phyloP scores from a whole-genome alignment of 2,329 filamentous ascomycete species.

The Fusarium vanettenii region DNA sequence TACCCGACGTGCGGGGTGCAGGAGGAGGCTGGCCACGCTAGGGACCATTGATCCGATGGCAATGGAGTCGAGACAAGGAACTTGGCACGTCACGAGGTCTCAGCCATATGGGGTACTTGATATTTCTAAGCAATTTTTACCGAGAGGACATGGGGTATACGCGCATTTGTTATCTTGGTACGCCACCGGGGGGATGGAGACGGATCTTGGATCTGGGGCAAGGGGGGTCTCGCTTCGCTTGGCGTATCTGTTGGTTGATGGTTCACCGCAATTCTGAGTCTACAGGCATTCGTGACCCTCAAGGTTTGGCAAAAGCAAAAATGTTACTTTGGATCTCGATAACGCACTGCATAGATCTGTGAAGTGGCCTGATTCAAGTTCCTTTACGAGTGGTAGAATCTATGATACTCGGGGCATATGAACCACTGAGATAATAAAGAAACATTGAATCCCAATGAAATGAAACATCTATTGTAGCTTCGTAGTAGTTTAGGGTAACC shows the following conservation, averaged over 20 bases:
- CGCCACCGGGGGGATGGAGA: not conserved
- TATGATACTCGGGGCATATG: too few relatives aligned
- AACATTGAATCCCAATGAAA: too few relatives aligned
- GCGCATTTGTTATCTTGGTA: not conserved
- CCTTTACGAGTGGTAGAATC: not conserved
- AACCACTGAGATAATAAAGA: too few relatives aligned
- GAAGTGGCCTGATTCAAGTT: not conserved
- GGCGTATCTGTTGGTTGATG: not conserved
- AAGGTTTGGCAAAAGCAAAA: not conserved
- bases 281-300: not conserved
- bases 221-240: not conserved
- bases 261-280: not conserved
- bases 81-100: not conserved
- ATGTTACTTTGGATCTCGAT: not conserved
- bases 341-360: not conserved
- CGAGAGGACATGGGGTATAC: not conserved
- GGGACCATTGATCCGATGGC: slow-evolving; percentile 25
- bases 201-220: not conserved
- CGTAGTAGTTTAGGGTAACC: too few relatives aligned
- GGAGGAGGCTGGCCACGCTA: slow-evolving; percentile 1
- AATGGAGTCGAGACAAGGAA: not conserved
- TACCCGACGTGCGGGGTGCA: slow-evolving; percentile 26
- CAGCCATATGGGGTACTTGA: not conserved
- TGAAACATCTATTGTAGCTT: not conserved
- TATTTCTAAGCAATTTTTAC: not conserved